Percentiles rank a stretch among this genome's conserved stretches.
These are phyloP conservation scores for Boletus coffeatus DNA, from an alignment of 1,284 basidiomycete species.

Conservation along the genomic window DNA sequence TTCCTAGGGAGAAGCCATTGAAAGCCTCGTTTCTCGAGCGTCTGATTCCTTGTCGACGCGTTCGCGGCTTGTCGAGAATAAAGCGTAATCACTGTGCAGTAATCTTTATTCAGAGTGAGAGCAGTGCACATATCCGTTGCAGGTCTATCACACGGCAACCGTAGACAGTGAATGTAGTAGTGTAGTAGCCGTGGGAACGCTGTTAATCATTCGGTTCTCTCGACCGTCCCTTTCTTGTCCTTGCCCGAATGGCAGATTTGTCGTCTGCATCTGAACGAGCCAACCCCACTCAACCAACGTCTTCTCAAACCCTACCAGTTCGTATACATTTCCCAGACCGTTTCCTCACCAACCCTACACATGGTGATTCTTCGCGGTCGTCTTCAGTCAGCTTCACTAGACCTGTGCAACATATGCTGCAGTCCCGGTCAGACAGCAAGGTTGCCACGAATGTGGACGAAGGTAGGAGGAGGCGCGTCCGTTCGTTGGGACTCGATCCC, in stretches of 20 bases:
- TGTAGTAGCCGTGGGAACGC: conserved; percentile 21
- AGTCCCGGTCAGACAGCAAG: conserved; percentile 14
- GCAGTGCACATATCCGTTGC: conserved; percentile 5
- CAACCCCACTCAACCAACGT: conserved; percentile 4
- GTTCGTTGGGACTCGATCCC: conserved; percentile 20
- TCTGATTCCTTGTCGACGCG: conserved; percentile 11
- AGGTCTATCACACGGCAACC: conserved; percentile 11
- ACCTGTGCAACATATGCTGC: conserved; percentile 13
- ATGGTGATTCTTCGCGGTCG: conserved; percentile 29
- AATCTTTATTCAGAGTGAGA: conserved; percentile 9
- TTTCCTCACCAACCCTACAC: conserved; percentile 22
- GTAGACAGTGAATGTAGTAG: conserved; percentile 6
- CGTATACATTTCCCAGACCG: conserved; percentile 29
- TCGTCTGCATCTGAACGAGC: conserved; percentile 8
- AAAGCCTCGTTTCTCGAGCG: conserved; percentile 9
- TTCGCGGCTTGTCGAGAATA: background rate
- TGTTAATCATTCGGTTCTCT: conserved; percentile 3
- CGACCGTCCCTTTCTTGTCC: background rate
- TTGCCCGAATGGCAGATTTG: conserved; percentile 13
- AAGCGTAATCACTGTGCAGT: background rate
- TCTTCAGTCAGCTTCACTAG: conserved; percentile 25
- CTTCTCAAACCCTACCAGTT: conserved; percentile 12
- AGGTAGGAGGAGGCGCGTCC: conserved; percentile 15
- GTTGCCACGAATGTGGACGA: conserved; percentile 11
- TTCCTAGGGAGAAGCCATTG: conserved; percentile 1